These are phyloP conservation scores for Purshia tridentata DNA, from an alignment of 306 rosid species.

Conservation along the genomic window DNA sequence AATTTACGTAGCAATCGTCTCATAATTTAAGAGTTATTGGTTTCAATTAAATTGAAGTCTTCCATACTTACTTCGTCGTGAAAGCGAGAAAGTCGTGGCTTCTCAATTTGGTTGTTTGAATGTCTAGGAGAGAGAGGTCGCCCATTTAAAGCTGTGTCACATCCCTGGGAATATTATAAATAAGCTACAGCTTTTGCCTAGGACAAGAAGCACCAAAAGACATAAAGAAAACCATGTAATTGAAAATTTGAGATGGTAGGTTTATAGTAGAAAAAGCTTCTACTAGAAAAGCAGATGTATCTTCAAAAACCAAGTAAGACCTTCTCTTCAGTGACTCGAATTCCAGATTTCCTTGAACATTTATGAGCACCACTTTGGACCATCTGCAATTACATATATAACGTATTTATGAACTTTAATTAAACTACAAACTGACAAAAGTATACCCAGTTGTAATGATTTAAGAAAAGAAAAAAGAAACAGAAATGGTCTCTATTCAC, in stretches of 20 bases:
- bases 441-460: slow-evolving; percentile 11
- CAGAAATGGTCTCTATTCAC: slow-evolving; percentile 28
- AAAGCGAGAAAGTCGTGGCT: background rate
- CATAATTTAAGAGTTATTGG: background rate
- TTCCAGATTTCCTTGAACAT: slow-evolving; percentile 42
- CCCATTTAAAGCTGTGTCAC: slow-evolving; percentile 14
- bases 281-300: slow-evolving; percentile 5
- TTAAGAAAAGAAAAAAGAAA: background rate
- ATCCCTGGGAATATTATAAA: slow-evolving; percentile 30
- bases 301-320: slow-evolving; percentile 31
- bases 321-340: slow-evolving; percentile 37
- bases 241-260: background rate
- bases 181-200: slow-evolving; percentile 20
- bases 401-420: slow-evolving; percentile 15
- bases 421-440: background rate
- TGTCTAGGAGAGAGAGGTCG: slow-evolving; percentile 21
- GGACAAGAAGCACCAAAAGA: slow-evolving; percentile 17
- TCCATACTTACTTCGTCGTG: slow-evolving; percentile 42
- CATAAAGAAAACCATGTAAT: background rate
- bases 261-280: too few relatives aligned
- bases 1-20: background rate
- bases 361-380: slow-evolving; percentile 74
- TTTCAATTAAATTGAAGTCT: slow-evolving; percentile 21
- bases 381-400: slow-evolving; percentile 54
- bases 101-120: too few relatives aligned